These are phyloP conservation scores for Casaregolazyma lundiana DNA, from an alignment of 1,139 yeast genomes.

Conservation along the genomic window DNA sequence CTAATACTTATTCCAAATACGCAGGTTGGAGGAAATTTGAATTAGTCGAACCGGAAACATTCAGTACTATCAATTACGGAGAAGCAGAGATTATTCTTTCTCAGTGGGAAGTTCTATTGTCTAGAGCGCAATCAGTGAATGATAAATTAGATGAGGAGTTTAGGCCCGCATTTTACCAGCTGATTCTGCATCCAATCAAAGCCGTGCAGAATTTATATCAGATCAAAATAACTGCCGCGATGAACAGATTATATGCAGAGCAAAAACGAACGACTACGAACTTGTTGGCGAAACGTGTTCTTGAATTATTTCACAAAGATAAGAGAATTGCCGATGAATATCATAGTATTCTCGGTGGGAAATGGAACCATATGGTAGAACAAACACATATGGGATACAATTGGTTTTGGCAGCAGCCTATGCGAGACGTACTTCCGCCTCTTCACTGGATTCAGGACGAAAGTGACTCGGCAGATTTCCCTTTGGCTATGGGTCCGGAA, in stretches of 20 bases:
- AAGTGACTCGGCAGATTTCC: constrained; percentile 13
- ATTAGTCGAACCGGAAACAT: constrained; percentile 16
- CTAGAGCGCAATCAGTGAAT: constrained; percentile 14
- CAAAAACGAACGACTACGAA: constrained; percentile 19
- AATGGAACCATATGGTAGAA: constrained; percentile 23
- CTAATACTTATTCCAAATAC: constrained; percentile 13
- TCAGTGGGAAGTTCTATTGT: constrained; percentile 15
- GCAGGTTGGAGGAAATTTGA: constrained; percentile 22
- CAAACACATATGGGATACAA: constrained; percentile 20
- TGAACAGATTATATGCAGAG: constrained; percentile 17
- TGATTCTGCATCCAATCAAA: constrained; percentile 19
- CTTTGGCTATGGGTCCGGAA: constrained; percentile 16
- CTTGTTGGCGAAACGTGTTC: constrained; percentile 13
- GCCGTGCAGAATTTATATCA: constrained; percentile 18
- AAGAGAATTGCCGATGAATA: constrained; percentile 13
- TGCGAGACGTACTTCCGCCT: constrained; percentile 20
- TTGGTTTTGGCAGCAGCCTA: constrained; percentile 22
- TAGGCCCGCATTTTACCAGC: constrained; percentile 16
- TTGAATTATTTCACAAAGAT: constrained; percentile 16
- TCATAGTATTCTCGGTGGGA: constrained; percentile 16
- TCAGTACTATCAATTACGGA: constrained; percentile 17
- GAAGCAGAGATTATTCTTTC: constrained; percentile 18
- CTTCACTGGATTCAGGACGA: constrained; percentile 14
- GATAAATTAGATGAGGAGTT: constrained; percentile 10
- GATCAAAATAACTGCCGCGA: constrained; percentile 18